These are phyloP conservation scores for Tylopilus rubrobrunneus DNA, from an alignment of 768 basidiomycete genomes.

Conservation along the genomic window DNA sequence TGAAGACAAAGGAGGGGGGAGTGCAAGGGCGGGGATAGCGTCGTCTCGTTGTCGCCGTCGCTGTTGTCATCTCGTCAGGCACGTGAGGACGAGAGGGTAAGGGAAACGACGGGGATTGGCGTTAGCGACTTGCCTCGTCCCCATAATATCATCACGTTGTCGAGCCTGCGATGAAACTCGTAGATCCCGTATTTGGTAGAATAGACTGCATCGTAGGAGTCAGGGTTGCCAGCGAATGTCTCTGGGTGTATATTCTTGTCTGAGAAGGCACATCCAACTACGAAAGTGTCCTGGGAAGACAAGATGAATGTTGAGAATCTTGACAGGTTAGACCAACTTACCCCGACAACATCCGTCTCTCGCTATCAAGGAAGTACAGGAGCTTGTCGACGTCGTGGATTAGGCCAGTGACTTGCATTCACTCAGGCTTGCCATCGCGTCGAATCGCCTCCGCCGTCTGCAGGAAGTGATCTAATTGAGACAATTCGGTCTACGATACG, in stretches of 20 bases:
- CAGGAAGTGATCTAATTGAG: conserved; percentile 87
- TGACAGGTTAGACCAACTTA: conserved; percentile 30
- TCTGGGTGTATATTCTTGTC: conserved; percentile 81
- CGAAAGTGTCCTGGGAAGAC: conserved; percentile 55
- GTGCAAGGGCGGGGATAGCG: too few relatives aligned
- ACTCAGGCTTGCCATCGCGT: conserved; percentile 81
- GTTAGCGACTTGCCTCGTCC: conserved; percentile 68
- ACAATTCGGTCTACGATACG: conserved; percentile 54
- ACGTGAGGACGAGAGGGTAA: too few relatives aligned
- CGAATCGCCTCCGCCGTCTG: conserved; percentile 90
- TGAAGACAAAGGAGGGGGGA: too few relatives aligned
- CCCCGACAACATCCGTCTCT: conserved; percentile 93
- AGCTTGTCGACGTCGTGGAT: conserved; percentile 91
- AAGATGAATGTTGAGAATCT: conserved; percentile 1
- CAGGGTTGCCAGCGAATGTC: conserved; percentile 73
- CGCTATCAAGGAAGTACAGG: conserved; percentile 74
- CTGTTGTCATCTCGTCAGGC: too few relatives aligned
- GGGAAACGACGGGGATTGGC: too few relatives aligned
- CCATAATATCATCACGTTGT: conserved; percentile 87
- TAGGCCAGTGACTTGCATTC: conserved; percentile 88
- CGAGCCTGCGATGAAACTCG: conserved; percentile 72
- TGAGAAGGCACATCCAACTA: conserved; percentile 84
- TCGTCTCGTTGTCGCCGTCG: too few relatives aligned
- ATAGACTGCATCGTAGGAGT: conserved; percentile 59
- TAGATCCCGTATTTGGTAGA: conserved; percentile 75